Conservation (phyloP, 2,329 filamentous ascomycete genomes). For the Fusarium sp. region DNA sequence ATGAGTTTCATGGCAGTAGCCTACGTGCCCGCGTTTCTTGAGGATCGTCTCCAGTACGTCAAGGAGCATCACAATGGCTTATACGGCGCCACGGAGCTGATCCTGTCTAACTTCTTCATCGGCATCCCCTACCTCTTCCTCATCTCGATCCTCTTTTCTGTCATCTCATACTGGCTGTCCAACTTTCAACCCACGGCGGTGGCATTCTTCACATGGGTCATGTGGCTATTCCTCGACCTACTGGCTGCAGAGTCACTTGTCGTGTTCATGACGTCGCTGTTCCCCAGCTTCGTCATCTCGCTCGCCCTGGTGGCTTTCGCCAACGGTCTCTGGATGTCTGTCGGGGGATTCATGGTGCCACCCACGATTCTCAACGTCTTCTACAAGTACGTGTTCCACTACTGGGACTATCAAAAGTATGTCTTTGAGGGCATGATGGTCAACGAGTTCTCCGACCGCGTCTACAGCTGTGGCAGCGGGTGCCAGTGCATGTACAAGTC, state of each 20-base stretch:
- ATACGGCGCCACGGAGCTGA: slow-evolving; percentile 81
- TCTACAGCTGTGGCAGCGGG: slow-evolving; percentile 63
- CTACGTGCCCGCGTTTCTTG: slow-evolving; percentile 87
- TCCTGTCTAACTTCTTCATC: slow-evolving; percentile 85
- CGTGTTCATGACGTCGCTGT: slow-evolving; percentile 80
- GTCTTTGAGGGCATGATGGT: slow-evolving; percentile 96
- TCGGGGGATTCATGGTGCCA: slow-evolving; percentile 85
- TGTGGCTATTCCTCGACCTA: slow-evolving; percentile 90
- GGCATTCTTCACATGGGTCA: slow-evolving; percentile 83
- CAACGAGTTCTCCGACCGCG: slow-evolving; percentile 81
- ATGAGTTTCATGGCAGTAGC: slow-evolving; percentile 89
- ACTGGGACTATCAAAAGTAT: slow-evolving; percentile 89
- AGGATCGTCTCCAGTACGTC: slow-evolving; percentile 58
- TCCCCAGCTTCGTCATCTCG: slow-evolving; percentile 85
- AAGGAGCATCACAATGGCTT: slow-evolving; percentile 86
- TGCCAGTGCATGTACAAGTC: slow-evolving; percentile 82
- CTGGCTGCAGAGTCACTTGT: slow-evolving; percentile 87
- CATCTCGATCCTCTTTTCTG: slow-evolving; percentile 82
- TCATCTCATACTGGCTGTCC: slow-evolving; percentile 84
- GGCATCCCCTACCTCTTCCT: slow-evolving; percentile 86
- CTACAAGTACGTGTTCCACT: slow-evolving; percentile 90
- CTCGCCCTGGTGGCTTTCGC: slow-evolving; percentile 87
- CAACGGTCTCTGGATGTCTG: slow-evolving; percentile 92
- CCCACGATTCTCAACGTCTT: slow-evolving; percentile 83
- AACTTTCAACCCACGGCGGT: slow-evolving; percentile 77